Evolutionary conservation across 1,284 basidiomycete species (phyloP).

Genomic region (Microbotryum silenes-acaulis): DNA sequence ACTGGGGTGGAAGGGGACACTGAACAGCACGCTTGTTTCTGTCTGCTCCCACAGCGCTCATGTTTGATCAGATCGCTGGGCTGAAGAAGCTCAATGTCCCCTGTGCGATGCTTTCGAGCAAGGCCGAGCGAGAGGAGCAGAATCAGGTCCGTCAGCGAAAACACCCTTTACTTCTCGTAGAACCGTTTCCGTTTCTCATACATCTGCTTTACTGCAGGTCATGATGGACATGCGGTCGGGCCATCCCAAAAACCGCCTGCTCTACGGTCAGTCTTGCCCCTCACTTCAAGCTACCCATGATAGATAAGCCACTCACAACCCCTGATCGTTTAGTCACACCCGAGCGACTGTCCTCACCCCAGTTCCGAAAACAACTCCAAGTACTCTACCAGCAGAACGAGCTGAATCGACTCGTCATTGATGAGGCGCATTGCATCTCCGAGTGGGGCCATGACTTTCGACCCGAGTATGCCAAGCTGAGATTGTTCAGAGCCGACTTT

Average conservation of each 20-base stretch:
- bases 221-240: constrained; percentile 55
- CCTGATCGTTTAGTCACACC: constrained; percentile 53
- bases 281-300: too few species aligned
- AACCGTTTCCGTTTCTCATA: too few species aligned
- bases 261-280: constrained; percentile 55
- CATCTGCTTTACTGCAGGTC: constrained; percentile 47
- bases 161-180: not conserved
- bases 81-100: constrained; percentile 52
- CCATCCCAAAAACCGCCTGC: constrained; percentile 54
- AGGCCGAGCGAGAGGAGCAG: constrained; percentile 52
- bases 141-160: constrained; percentile 45
- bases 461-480: constrained; percentile 60
- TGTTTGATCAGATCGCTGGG: constrained; percentile 72
- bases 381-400: constrained; percentile 51
- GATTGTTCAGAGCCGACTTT: constrained; percentile 60
- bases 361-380: constrained; percentile 52
- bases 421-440: constrained; percentile 51
- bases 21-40: not conserved
- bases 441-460: constrained; percentile 21
- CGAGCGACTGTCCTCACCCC: constrained; percentile 56
- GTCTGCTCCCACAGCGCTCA: constrained; percentile 52
- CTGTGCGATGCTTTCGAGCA: constrained; percentile 61
- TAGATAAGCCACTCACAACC: not conserved
- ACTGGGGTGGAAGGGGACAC: not conserved
- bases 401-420: constrained; percentile 64